Base-by-base conservation (phyloP, 2,329 filamentous ascomycete genomes). In the Cercospora canescens region DNA sequence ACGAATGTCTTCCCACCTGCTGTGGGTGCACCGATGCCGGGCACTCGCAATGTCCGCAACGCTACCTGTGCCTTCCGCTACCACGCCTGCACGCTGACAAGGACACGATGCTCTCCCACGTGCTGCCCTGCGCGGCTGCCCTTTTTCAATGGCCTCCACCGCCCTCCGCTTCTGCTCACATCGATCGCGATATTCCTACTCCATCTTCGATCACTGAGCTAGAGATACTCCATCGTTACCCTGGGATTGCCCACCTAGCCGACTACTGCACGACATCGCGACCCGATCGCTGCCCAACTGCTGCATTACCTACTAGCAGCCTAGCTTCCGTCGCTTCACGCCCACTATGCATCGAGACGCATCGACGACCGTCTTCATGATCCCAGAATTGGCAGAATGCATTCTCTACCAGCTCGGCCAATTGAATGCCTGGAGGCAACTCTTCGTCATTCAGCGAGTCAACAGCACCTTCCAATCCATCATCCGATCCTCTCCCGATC, bases 301-400 rank as follows among this genome's bases (percentile, higher is more conserved):
- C 50, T 54, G 32, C 60, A 54, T 9, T 37, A n/a, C 54, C 61
- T 63, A 26, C 35, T 34, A 48, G 35, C 54, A 63, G 54, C 35
- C 26, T 57, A 57, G 52, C 61, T 45, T 45, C 59, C n/a, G 32
- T 28, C 7, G n/a, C 56, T 54, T 59, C 9, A 3, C 7, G 18
- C 30, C 55, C 34, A 66, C 21, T 39, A 67, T 67, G 65, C 56
- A 64, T 52, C 66, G 56, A 56, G 57, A 62, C n/a, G 69, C 65
- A 12, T 37, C 67, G 0, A 62, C 62, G 7, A 60, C 62, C 5
- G 69, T 70, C n/a, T 66, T 70, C 35, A 61, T 62, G 48, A 67
- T 69, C 4, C 69, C 70, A 12, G 70, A 71, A 58, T 52, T 71
- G n/a, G 64, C 69, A 50, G 70, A 71, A 39, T 59, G 61, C 30